Evolutionary conservation across 106 monocot genomes (phyloP), one percentile per base, ranked within the genome.

Genomic region (Agapanthus africanus): DNA sequence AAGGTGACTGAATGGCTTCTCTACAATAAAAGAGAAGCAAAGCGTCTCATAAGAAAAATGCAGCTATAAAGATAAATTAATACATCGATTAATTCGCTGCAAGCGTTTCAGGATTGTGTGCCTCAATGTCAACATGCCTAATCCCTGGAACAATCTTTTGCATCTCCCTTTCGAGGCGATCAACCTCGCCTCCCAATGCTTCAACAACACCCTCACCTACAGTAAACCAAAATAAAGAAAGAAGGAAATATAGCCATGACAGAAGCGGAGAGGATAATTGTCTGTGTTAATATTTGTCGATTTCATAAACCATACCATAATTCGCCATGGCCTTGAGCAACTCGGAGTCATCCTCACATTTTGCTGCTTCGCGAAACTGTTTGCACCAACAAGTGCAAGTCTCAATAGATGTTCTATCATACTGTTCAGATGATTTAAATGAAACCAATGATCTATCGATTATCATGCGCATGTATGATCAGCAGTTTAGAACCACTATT

Each of bases 151-250:
- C 88, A 52, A 88, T 78, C 37, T 71, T 84, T 51, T 88, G 84
- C 40, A 88, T 88, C 78, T 88, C 88, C 0, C 47, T 62, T 70
- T 88, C 88, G 11, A 88, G 88, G 65, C 88, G 68, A 72, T 88
- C 88, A 50, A 88, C 84, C 49, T 88, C 88, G 23, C 60, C 71
- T 9, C 84, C 88, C 0, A 88, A 70, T 44, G 88, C 88, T n/a
- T 84, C 88, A 33, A 88, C 88, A 19, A 88, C 79, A 59, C 74
- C 78, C 80, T 88, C 88, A 70, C 88, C 88, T 88, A 68, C n/a
- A n/a, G n/a, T n/a, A n/a, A n/a, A n/a, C 37, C 47, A 59, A n/a
- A 6, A 65, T 7, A 19, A 0, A 26, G 16, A 30, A 25, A 40
- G 7, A 33, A 11, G 1, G 14, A 4, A 11, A 7, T 14, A 42